phyloP scores from a whole-genome alignment of 805 yeast genomes.

The Brettanomyces sp. region DNA sequence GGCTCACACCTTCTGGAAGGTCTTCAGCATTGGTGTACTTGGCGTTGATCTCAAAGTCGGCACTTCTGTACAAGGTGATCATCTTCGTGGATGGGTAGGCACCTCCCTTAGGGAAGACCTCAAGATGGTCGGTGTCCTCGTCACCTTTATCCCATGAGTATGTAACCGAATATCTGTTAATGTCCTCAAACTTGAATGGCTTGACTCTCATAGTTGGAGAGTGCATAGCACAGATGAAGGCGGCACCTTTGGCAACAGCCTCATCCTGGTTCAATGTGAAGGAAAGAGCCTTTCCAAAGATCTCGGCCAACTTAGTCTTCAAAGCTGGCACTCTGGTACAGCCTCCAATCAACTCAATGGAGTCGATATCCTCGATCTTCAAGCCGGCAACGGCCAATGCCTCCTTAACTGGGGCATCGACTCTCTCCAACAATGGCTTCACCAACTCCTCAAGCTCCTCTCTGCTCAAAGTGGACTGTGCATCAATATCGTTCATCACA shows the following conservation, averaged over 20 bases:
- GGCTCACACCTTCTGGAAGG: constrained; percentile 61
- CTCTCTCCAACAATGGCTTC: constrained; percentile 68
- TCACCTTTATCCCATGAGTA: constrained; percentile 92
- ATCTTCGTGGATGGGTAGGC: constrained; percentile 91
- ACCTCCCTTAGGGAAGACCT: constrained; percentile 94
- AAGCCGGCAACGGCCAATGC: constrained; percentile 80
- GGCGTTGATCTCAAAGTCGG: constrained; percentile 81
- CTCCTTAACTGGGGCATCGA: constrained; percentile 64
- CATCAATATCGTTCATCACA: constrained; percentile 95
- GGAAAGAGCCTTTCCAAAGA: constrained; percentile 79
- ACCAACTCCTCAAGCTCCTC: constrained; percentile 89
- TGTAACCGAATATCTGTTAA: constrained; percentile 85
- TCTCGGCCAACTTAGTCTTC: constrained; percentile 69
- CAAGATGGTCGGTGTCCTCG: constrained; percentile 85
- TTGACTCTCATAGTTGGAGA: constrained; percentile 98
- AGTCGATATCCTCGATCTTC: constrained; percentile 65
- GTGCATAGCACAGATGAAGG: constrained; percentile 97
- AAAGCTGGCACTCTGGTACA: constrained; percentile 94
- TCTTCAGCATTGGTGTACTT: constrained; percentile 67
- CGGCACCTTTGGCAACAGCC: constrained; percentile 98
- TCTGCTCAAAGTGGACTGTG: constrained; percentile 78
- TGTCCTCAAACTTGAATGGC: constrained; percentile 96
- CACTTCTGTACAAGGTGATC: constrained; percentile 85
- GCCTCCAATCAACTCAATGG: constrained; percentile 96
- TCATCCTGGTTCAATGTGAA: constrained; percentile 98